phyloP scores from a whole-genome alignment of 2,329 filamentous ascomycete species.

The Fusarium temperatum region DNA sequence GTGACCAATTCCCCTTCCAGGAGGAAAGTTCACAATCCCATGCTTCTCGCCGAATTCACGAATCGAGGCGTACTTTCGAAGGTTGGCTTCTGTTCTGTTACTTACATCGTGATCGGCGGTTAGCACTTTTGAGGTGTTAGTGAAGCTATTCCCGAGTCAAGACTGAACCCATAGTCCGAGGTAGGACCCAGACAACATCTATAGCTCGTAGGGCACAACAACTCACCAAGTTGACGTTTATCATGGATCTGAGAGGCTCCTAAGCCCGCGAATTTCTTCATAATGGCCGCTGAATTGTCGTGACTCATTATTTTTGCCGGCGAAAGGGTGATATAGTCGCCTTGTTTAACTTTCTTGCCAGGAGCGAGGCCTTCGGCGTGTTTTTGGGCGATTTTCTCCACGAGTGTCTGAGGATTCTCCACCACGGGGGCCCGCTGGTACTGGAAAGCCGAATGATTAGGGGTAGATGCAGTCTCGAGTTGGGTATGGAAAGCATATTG shows the following conservation, averaged over 20 bases:
- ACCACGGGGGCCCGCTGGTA: slow-evolving; percentile 51
- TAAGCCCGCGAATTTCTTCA: neutral
- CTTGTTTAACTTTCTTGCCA: slow-evolving; percentile 78
- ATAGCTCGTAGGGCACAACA: no score
- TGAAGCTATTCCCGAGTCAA: neutral
- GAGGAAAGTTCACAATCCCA: slow-evolving; percentile 79
- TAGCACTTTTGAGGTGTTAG: slow-evolving; percentile 62
- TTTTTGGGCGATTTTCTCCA: slow-evolving; percentile 90
- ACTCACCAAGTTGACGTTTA: slow-evolving; percentile 62
- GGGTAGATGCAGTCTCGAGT: slow-evolving; percentile 61
- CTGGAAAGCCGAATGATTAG: slow-evolving; percentile 62
- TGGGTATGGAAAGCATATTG: slow-evolving; percentile 65
- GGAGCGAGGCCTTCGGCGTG: slow-evolving; percentile 79
- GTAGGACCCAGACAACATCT: neutral
- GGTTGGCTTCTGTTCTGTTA: slow-evolving; percentile 65
- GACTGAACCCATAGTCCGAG: slow-evolving; percentile 15
- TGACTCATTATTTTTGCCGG: neutral
- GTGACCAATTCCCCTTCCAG: slow-evolving; percentile 85
- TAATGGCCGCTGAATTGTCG: neutral
- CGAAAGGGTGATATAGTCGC: slow-evolving; percentile 71
- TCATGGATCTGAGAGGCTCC: slow-evolving; percentile 66
- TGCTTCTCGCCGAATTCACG: slow-evolving; percentile 83
- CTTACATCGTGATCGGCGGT: slow-evolving; percentile 81
- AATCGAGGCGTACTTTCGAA: slow-evolving; percentile 85
- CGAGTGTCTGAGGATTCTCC: slow-evolving; percentile 75